These are phyloP conservation scores for Solanum pinnatisectum DNA, from an alignment of 257 asterid species.

Conservation along the genomic window DNA sequence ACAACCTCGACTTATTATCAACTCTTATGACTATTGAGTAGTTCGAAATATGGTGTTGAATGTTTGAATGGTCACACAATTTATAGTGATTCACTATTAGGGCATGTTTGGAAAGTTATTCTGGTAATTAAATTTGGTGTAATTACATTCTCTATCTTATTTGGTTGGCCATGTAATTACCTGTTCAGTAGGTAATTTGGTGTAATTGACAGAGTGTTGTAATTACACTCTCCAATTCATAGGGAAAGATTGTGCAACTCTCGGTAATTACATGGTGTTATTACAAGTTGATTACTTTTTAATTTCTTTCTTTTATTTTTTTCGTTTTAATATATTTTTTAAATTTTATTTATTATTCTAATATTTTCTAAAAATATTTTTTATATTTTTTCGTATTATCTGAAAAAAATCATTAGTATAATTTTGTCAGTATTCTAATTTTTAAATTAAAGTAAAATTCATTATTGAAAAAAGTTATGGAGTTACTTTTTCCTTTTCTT, in stretches of 20 bases:
- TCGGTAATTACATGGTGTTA: too few relatives aligned
- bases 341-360: neutral
- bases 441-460: too few relatives aligned
- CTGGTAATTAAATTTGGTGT: too few relatives aligned
- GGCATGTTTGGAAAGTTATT: neutral
- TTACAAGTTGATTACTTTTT: too few relatives aligned
- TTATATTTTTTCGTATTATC: too few relatives aligned
- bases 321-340: too few relatives aligned
- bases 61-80: neutral
- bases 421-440: too few relatives aligned
- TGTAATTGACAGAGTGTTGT: neutral
- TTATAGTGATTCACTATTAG: neutral
- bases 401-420: too few relatives aligned
- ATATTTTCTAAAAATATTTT: too few relatives aligned
- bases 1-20: neutral
- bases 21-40: neutral
- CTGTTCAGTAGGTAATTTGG: neutral
- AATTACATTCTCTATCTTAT: fast-evolving
- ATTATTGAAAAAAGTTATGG: too few relatives aligned
- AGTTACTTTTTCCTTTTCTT: too few relatives aligned
- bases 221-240: neutral
- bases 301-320: neutral
- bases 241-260: neutral
- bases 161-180: neutral
- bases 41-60: neutral